Conservation (phyloP, 2,329 filamentous ascomycete species). For the Scedosporium aurantiacum region DNA sequence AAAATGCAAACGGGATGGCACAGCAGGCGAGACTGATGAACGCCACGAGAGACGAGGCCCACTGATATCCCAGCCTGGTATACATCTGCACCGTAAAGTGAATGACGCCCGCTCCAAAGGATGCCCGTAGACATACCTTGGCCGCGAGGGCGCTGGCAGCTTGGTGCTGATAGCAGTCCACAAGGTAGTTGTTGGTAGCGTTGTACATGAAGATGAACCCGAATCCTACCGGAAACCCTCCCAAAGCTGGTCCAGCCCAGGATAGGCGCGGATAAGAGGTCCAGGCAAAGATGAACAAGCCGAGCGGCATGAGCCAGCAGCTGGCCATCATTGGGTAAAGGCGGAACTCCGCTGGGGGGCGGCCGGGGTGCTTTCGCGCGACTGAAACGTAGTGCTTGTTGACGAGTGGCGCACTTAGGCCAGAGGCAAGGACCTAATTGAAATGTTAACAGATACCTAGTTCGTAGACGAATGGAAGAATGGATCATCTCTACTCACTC, state of each 20-base stretch:
- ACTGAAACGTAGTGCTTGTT: conserved; percentile 40
- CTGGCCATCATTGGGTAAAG: conserved; percentile 51
- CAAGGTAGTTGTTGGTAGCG: conserved; percentile 54
- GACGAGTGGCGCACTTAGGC: conserved; percentile 34
- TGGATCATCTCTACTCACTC: conserved; percentile 47
- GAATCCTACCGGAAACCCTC: conserved; percentile 37
- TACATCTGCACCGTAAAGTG: conserved; percentile 57
- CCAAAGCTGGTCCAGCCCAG: conserved; percentile 40
- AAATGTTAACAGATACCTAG: neutral
- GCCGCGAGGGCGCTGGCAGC: conserved; percentile 66
- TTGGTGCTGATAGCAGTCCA: conserved; percentile 63
- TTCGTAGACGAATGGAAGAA: conserved; percentile 14
- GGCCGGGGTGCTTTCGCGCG: conserved; percentile 28
- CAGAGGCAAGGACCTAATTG: neutral
- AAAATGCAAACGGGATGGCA: conserved; percentile 67
- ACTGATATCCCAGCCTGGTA: conserved; percentile 55
- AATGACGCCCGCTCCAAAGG: conserved; percentile 63
- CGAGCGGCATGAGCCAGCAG: conserved; percentile 44
- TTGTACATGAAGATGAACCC: conserved; percentile 56
- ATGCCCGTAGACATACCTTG: conserved; percentile 58
- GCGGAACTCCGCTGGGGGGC: conserved; percentile 52
- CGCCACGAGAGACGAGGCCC: conserved; percentile 62
- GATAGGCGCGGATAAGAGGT: conserved; percentile 45
- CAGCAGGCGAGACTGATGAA: conserved; percentile 63
- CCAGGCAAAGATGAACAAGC: conserved; percentile 58